Evolutionary conservation across 75 land plant genomes (phyloP), one percentile per base, ranked within the genome.

Genomic region (Pinus albicaulis): DNA sequence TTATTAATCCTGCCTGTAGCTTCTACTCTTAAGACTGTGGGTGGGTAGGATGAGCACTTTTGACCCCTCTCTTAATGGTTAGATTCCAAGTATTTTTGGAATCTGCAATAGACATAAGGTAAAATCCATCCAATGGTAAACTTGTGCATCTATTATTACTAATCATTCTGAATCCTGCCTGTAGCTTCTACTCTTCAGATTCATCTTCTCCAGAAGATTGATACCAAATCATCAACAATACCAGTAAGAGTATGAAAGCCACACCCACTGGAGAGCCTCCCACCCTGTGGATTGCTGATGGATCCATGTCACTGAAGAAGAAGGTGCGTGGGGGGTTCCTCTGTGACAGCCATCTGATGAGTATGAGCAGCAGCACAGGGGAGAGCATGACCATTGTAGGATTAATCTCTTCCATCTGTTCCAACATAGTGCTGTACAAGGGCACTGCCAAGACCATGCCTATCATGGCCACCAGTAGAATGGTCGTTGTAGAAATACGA

Each of bases 191-290:
- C 2, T 71, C 73, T 53, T 20, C 59, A 17, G 17, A 3, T 58
- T 58, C 74, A 53, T 72, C 74, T 14, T 55, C 74, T 14, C 74
- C 74, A 53, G 41, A 58, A 36, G 71, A 31, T 36, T 75, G 76
- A 63, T 75, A 75, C 76, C 76, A 75, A 62, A 75, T 75, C 76
- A 75, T 75, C 23, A 61, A 16, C 62, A 75, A 41, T n/a, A 75
- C 76, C 16, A 75, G 69, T 5, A 60, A 22, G 28, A 75, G 76
- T 16, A 75, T 70, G 38, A 75, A 3, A 14, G 76, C 76, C 48
- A 75, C 68, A 38, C 76, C 76, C 26, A 75, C 20, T 20, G 76
- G 76, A 15, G 76, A 75, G 8, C 76, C 76, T n/a, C 76, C 76
- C 12, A 60, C 44, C 25, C 71, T 75, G 70, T 75, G 76, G 24